A percentile compares a stretch with the other conserved stretches of the same genome.
Evolutionary conservation across 805 yeast species (phyloP).

Genomic region (Saccharomycopsis sp.): DNA sequence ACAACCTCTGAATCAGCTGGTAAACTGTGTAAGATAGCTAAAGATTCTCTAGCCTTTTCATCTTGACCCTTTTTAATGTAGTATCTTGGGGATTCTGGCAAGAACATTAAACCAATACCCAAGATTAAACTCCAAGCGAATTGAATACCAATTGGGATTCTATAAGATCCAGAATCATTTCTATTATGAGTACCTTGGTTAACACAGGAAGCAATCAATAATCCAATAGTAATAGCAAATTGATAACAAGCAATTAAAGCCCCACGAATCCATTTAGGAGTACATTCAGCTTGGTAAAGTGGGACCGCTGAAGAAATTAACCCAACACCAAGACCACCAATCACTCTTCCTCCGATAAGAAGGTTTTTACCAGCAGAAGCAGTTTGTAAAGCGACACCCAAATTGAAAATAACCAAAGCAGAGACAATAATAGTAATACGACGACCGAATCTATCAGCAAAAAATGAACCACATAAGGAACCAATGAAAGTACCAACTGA

Average conservation of each 20-base stretch:
- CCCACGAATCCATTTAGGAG: constrained; percentile 75
- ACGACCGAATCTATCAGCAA: constrained; percentile 49
- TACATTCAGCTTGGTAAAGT: constrained; percentile 69
- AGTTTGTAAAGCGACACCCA: constrained; percentile 46
- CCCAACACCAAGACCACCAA: constrained; percentile 72
- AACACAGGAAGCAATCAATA: constrained; percentile 60
- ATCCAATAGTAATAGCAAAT: constrained; percentile 65
- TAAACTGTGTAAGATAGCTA: constrained; percentile 48
- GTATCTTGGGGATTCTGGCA: constrained; percentile 75
- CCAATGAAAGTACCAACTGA: constrained; percentile 70
- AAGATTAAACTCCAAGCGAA: constrained; percentile 59
- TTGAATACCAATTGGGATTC: constrained; percentile 69
- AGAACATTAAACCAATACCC: constrained; percentile 50
- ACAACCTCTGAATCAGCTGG: constrained; percentile 38
- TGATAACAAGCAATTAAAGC: constrained; percentile 70
- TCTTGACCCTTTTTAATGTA: constrained; percentile 48
- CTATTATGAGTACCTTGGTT: constrained; percentile 58
- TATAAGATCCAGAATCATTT: constrained; percentile 49
- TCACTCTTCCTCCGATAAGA: constrained; percentile 55
- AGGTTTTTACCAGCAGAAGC: constrained; percentile 39
- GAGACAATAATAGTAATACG: constrained; percentile 37
- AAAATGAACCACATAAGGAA: constrained; percentile 52
- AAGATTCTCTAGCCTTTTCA: constrained; percentile 47
- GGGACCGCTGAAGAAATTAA: constrained; percentile 65
- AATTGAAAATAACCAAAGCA: constrained; percentile 40